Conservation (phyloP, 164 flowering plant species). For the Vitis riparia region DNA sequence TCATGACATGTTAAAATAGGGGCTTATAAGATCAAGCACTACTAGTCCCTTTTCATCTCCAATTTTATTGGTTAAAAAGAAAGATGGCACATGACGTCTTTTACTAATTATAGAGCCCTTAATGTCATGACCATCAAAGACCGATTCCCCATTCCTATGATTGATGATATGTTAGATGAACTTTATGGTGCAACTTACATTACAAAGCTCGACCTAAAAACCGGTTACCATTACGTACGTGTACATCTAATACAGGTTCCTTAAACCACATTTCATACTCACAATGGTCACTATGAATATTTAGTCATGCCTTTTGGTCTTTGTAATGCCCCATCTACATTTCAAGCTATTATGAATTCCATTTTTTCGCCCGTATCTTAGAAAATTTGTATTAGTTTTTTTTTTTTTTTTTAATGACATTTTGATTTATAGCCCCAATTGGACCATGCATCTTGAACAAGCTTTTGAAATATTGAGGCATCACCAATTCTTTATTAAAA, state of each 20-base stretch:
- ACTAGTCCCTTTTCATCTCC: constrained; percentile 5
- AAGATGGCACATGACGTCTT: not conserved
- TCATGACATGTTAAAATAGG: not conserved
- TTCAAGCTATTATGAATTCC: not conserved
- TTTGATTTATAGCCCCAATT: too few species aligned
- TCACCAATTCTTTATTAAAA: constrained; percentile 4
- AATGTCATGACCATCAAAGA: not conserved
- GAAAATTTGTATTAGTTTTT: too few species aligned
- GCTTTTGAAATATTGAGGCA: too few species aligned
- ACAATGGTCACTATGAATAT: constrained; percentile 14
- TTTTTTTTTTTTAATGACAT: too few species aligned
- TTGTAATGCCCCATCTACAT: not conserved
- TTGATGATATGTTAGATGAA: not conserved
- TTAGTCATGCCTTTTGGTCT: constrained; percentile 1
- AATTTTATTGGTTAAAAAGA: constrained; percentile 9
- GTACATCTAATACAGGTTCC: not conserved
- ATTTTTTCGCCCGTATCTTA: too few species aligned
- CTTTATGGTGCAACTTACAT: not conserved
- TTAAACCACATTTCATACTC: not conserved
- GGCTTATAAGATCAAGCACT: not conserved
- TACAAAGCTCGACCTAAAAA: too few species aligned
- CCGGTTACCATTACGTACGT: not conserved
- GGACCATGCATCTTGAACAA: too few species aligned
- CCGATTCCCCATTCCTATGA: not conserved
- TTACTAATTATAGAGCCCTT: not conserved